A percentile compares a stretch with the other conserved stretches of the same genome.
Evolutionary conservation across 306 rosid genomes (phyloP).

Genomic region (Cucumis melo): DNA sequence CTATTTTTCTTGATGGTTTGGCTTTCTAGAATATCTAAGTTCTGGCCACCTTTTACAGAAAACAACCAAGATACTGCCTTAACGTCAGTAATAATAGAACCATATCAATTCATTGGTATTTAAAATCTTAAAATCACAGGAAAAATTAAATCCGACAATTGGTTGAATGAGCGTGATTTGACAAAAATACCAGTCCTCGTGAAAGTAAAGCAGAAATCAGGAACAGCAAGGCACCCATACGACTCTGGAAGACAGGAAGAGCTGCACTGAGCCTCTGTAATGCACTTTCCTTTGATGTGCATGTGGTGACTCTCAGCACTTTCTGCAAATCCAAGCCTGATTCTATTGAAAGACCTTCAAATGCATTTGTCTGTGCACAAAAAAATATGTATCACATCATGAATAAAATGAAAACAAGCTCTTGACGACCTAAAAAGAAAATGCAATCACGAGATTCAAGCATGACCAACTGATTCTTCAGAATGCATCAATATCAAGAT

Average conservation of each 20-base stretch:
- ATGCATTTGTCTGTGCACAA: conserved; percentile 46
- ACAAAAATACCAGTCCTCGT: conserved; percentile 70
- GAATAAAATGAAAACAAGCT: neutral
- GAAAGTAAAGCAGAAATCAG: conserved; percentile 91
- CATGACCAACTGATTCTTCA: conserved; percentile 9
- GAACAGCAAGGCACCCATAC: conserved; percentile 95
- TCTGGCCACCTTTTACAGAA: neutral
- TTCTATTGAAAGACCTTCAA: conserved; percentile 69
- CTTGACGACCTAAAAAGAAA: neutral
- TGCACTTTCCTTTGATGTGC: conserved; percentile 50
- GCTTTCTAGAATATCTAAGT: neutral
- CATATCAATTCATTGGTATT: neutral
- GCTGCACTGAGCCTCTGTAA: conserved; percentile 55
- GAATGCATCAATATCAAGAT: conserved; percentile 3
- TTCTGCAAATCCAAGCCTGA: conserved; percentile 63
- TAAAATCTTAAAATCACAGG: neutral
- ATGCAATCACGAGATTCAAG: conserved; percentile 13
- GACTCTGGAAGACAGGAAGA: conserved; percentile 73
- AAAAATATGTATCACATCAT: conserved; percentile 3
- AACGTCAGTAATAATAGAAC: neutral
- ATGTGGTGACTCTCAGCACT: conserved; percentile 57
- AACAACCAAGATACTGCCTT: neutral
- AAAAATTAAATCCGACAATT: neutral
- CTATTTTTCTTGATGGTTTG: neutral
- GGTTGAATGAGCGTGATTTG: neutral